Evolutionary conservation across 345 rosid genomes (phyloP).

Genomic region (Citrus hindsii): DNA sequence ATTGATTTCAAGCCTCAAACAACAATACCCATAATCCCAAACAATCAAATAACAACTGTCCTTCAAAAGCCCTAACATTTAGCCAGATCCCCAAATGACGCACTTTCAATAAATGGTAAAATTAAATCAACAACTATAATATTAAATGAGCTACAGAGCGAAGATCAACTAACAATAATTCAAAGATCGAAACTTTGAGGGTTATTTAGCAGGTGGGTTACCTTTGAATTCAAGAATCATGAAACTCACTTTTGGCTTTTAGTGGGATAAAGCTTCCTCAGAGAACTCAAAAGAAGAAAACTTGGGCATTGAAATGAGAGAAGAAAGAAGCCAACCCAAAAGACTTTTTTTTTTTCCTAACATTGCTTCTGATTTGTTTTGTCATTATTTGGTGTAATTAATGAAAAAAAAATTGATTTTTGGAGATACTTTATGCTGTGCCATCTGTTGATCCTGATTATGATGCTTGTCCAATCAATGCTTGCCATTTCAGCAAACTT

Average conservation of each 20-base stretch:
- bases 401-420: not conserved
- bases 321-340: not conserved
- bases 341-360: not conserved
- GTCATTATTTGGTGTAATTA: slow-evolving; percentile 5
- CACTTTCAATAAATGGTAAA: slow-evolving; percentile 5
- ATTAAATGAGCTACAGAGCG: not conserved
- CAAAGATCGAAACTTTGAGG: slow-evolving; percentile 20
- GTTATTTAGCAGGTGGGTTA: slow-evolving; percentile 17
- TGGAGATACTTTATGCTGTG: not conserved
- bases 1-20: slow-evolving; percentile 13
- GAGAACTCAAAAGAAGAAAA: not conserved
- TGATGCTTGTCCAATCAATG: not conserved
- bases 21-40: slow-evolving; percentile 22
- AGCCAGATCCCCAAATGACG: slow-evolving; percentile 32
- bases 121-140: not conserved
- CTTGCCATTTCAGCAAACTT: not conserved
- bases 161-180: slow-evolving; percentile 3
- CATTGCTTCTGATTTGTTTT: not conserved
- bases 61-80: slow-evolving; percentile 13
- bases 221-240: slow-evolving; percentile 23
- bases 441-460: not conserved
- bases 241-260: not conserved
- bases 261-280: not conserved
- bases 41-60: not conserved
- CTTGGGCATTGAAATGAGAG: not conserved